Percentiles rank a stretch among this genome's conserved stretches.
Evolutionary conservation across 257 asterid species (phyloP).

Genomic region (Rauvolfia tetraphylla): DNA sequence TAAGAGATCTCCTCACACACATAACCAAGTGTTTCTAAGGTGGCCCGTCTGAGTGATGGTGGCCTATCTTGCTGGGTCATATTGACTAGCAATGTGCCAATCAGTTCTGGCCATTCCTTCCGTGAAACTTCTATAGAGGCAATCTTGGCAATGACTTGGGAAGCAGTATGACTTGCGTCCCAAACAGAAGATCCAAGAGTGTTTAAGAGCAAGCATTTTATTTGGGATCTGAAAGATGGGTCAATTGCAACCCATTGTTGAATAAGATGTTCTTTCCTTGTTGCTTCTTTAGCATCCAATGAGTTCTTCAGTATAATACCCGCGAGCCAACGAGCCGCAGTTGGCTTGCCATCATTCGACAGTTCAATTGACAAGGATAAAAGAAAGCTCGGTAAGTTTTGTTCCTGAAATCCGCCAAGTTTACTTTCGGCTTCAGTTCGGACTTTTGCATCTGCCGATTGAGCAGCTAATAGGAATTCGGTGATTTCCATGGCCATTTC

Average conservation of each 20-base stretch:
- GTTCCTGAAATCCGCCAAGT: slow-evolving; percentile 64
- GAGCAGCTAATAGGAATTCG: slow-evolving; percentile 76
- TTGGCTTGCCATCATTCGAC: slow-evolving; percentile 64
- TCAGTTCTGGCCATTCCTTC: slow-evolving; percentile 86
- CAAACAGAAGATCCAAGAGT: slow-evolving; percentile 63
- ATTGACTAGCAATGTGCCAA: slow-evolving; percentile 54
- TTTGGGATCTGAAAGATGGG: slow-evolving; percentile 53
- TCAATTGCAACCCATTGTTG: slow-evolving; percentile 71
- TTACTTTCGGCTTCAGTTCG: slow-evolving; percentile 69
- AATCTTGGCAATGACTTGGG: slow-evolving; percentile 83
- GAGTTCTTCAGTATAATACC: slow-evolving; percentile 81
- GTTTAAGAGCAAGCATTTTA: slow-evolving; percentile 51
- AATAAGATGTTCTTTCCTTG: slow-evolving; percentile 52
- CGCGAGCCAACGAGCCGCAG: slow-evolving; percentile 74
- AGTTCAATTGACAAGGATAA: slow-evolving; percentile 71
- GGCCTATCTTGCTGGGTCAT: slow-evolving; percentile 67
- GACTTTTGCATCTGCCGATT: slow-evolving; percentile 73
- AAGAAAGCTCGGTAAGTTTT: slow-evolving; percentile 66
- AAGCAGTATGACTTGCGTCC: slow-evolving; percentile 75
- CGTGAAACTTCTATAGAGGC: slow-evolving; percentile 76
- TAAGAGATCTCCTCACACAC: slow-evolving; percentile 87
- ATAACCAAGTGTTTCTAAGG: slow-evolving; percentile 80
- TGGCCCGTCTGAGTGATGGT: slow-evolving; percentile 63
- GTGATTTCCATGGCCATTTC: slow-evolving; percentile 82
- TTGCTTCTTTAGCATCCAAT: slow-evolving; percentile 73